Conservation (phyloP, 768 basidiomycete genomes). For the Termitomyces sp. region DNA sequence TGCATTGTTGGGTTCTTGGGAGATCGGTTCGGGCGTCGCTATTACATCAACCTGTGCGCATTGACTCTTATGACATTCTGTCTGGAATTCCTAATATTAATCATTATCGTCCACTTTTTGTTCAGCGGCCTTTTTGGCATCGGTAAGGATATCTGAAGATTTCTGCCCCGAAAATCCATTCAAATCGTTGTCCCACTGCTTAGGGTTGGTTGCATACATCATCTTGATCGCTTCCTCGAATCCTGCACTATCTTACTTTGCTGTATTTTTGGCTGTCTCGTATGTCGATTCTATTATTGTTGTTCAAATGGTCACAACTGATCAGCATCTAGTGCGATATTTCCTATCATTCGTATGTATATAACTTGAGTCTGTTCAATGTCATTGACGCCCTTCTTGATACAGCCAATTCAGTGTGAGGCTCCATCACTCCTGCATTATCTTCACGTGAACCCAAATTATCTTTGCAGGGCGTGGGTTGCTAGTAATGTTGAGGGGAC, state of each 20-base stretch:
- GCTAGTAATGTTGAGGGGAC: slow-evolving; percentile 71
- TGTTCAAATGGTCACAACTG: background rate
- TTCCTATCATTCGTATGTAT: slow-evolving; percentile 47
- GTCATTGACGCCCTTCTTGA: background rate
- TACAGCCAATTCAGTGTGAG: slow-evolving; percentile 50
- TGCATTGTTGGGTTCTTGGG: slow-evolving; percentile 57
- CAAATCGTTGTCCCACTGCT: background rate
- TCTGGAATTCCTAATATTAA: background rate
- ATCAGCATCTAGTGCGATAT: slow-evolving; percentile 36
- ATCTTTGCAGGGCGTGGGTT: slow-evolving; percentile 57
- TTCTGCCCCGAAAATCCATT: background rate
- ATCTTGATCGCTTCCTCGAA: slow-evolving; percentile 60
- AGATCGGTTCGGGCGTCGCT: slow-evolving; percentile 55
- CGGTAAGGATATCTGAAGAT: slow-evolving; percentile 14
- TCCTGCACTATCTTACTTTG: slow-evolving; percentile 69
- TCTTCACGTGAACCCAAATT: slow-evolving; percentile 3
- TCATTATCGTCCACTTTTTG: background rate
- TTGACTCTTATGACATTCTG: background rate
- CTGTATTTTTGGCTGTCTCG: slow-evolving; percentile 68
- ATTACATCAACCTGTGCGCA: slow-evolving; percentile 57
- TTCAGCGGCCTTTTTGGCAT: slow-evolving; percentile 23
- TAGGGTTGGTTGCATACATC: slow-evolving; percentile 58
- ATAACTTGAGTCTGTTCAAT: background rate
- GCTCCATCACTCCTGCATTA: background rate
- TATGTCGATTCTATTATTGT: slow-evolving; percentile 29